Evolutionary conservation across 108 stramenopile species (phyloP), one percentile per base, ranked within the genome.

Genomic region (Skeletonema menzelii): DNA sequence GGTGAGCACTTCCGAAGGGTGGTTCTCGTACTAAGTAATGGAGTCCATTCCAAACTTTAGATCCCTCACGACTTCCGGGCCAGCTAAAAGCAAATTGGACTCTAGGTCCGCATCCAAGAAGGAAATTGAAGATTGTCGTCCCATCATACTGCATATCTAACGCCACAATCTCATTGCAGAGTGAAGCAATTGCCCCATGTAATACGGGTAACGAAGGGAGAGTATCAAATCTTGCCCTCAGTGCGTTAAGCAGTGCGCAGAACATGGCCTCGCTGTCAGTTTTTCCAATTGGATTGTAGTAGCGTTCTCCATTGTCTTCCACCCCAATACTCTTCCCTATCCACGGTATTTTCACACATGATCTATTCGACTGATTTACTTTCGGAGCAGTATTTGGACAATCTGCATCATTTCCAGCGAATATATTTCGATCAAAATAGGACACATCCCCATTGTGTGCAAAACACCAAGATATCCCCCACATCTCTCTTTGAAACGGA

Each of bases 401-500:
- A 14, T 55, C 62, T 26, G 42, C 62, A 30, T 61, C 15, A 56
- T 56, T 47, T 3, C 22, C 62, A 2, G 61, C 49, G 46, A 55
- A 63, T 30, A 11, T 11, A 5, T 38, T 27, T 5, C 64, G 63
- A 44, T 73, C 72, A 38, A 73, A 73, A n/a, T 13, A 65, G 7
- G 94, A 88, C 10, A 96, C 85, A 69, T 96, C 92, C 58, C 93
- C 93, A 62, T 94, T 96, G 77, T 96, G 92, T 77, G 77, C 79
- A 92, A 93, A 31, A 74, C 67, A 85, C 84, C 85, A 62, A 82
- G 83, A 64, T 37, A 81, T 73, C 13, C 75, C 67, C 88, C 87
- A 88, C 77, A 91, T 71, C 82, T 53, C 95, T 53, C 95, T 34
- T 26, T 70, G 62, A 78, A 95, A 95, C 8, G 95, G 95, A 79